A percentile compares a stretch with the other conserved stretches of the same genome.
These are phyloP conservation scores for Dryas integrifolia DNA, from an alignment of 331 rosid genomes.

Conservation along the genomic window DNA sequence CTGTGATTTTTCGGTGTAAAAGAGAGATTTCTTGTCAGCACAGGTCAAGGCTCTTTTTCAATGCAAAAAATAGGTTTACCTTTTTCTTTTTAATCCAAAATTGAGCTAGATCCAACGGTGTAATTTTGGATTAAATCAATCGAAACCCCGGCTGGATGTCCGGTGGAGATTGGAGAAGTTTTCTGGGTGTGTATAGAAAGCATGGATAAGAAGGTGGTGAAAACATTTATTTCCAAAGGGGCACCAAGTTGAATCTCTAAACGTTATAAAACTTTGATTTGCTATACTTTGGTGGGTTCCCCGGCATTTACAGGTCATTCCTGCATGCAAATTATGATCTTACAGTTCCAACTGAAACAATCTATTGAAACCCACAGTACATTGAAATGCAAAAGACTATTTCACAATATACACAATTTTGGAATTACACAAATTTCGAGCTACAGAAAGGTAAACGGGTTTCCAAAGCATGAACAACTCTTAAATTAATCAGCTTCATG, in stretches of 20 bases:
- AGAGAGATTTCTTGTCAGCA: too few relatives aligned
- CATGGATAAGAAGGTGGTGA: neutral
- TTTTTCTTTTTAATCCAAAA: too few relatives aligned
- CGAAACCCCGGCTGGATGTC: too few relatives aligned
- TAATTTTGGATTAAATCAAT: too few relatives aligned
- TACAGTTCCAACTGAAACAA: conserved; percentile 1
- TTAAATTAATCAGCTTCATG: conserved; percentile 4
- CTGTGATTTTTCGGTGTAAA: too few relatives aligned
- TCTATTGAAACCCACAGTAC: neutral
- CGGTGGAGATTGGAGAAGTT: too few relatives aligned
- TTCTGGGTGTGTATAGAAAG: neutral
- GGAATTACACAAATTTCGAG: conserved; percentile 23
- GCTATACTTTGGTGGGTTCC: neutral
- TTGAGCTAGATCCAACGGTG: too few relatives aligned
- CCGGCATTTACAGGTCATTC: neutral
- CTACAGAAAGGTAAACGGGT: conserved; percentile 2
- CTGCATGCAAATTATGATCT: neutral
- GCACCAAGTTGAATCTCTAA: neutral
- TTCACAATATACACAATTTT: conserved; percentile 30
- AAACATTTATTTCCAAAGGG: neutral
- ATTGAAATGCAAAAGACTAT: neutral
- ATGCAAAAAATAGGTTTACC: too few relatives aligned
- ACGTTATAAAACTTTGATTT: neutral
- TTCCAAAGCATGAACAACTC: conserved; percentile 1
- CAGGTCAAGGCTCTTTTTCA: too few relatives aligned